These are phyloP conservation scores for Apiotrichum domesticum DNA, from an alignment of 1,284 basidiomycete genomes.

Conservation along the genomic window DNA sequence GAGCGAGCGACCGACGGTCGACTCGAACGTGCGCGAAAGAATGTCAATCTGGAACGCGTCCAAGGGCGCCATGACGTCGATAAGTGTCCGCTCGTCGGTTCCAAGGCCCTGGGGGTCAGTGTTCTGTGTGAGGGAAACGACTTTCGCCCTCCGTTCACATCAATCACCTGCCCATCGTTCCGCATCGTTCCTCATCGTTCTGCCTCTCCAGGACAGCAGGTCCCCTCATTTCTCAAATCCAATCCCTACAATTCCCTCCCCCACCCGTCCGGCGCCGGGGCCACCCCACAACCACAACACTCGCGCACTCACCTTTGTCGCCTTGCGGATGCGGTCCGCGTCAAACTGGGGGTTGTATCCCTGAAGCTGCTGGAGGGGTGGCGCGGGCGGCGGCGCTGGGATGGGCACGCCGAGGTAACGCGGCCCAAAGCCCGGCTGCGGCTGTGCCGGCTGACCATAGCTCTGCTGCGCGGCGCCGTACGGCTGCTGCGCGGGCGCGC, in stretches of 20 bases:
- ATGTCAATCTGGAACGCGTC: constrained; percentile 46
- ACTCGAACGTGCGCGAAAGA: constrained; percentile 42
- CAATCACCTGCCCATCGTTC: too few relatives aligned
- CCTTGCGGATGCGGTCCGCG: constrained; percentile 44
- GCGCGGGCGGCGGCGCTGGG: constrained; percentile 41
- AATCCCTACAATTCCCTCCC: too few relatives aligned
- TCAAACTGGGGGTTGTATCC: constrained; percentile 46
- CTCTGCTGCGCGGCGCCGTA: constrained; percentile 9
- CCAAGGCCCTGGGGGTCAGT: constrained; percentile 37
- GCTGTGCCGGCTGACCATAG: not conserved
- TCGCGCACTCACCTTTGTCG: constrained; percentile 40
- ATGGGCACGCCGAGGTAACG: constrained; percentile 39
- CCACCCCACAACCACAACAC: not conserved
- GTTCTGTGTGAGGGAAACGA: too few relatives aligned
- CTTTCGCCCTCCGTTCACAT: too few relatives aligned
- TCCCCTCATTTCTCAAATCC: too few relatives aligned
- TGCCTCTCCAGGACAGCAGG: too few relatives aligned
- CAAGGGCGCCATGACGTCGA: constrained; percentile 40
- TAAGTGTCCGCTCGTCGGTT: constrained; percentile 44
- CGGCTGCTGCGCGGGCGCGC: not conserved
- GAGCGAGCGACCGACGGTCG: constrained; percentile 36
- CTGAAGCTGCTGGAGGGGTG: constrained; percentile 29
- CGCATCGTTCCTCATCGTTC: too few relatives aligned
- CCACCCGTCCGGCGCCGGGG: too few relatives aligned
- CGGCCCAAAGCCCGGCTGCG: constrained; percentile 12